These are phyloP conservation scores for Coniferiporia weirii DNA, from an alignment of 1,284 basidiomycete species.

Conservation along the genomic window DNA sequence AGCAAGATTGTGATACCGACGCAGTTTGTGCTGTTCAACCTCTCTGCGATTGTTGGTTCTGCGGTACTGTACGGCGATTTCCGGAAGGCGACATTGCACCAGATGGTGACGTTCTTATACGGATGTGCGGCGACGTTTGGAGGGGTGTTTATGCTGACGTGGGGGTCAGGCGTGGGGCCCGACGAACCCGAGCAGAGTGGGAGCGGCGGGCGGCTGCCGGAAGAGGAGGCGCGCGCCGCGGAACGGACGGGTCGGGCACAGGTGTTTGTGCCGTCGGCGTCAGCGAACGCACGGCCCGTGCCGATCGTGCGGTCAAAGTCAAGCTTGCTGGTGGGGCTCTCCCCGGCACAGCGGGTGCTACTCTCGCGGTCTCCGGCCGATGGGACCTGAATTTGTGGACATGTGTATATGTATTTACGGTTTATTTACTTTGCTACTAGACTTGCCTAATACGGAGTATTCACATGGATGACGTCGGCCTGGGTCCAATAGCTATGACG, in stretches of 20 bases:
- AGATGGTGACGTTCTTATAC: constrained; percentile 82
- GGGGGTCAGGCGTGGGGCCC: constrained; percentile 32
- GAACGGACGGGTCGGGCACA: constrained; percentile 40
- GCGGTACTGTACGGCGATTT: constrained; percentile 95
- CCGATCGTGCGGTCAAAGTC: constrained; percentile 45
- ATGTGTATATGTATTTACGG: no score
- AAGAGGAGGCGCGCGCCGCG: no score
- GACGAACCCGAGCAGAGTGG: constrained; percentile 23
- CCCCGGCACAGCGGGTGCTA: constrained; percentile 50
- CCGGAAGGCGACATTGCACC: constrained; percentile 70
- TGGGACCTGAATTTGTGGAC: not conserved
- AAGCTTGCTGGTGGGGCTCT: constrained; percentile 60
- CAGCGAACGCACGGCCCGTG: constrained; percentile 13
- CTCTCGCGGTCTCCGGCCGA: constrained; percentile 12
- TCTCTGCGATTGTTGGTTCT: constrained; percentile 87
- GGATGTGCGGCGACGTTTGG: constrained; percentile 78
- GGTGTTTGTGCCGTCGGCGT: constrained; percentile 39
- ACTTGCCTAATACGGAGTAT: no score
- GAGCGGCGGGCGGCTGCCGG: constrained; percentile 20
- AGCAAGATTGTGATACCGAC: constrained; percentile 88
- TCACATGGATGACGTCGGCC: not conserved
- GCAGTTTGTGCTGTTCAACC: constrained; percentile 88
- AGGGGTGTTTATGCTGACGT: constrained; percentile 82
- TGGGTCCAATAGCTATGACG: not conserved
- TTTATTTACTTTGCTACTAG: no score